Conservation (phyloP, 2,329 filamentous ascomycete genomes). For the Venturia oleaginea region DNA sequence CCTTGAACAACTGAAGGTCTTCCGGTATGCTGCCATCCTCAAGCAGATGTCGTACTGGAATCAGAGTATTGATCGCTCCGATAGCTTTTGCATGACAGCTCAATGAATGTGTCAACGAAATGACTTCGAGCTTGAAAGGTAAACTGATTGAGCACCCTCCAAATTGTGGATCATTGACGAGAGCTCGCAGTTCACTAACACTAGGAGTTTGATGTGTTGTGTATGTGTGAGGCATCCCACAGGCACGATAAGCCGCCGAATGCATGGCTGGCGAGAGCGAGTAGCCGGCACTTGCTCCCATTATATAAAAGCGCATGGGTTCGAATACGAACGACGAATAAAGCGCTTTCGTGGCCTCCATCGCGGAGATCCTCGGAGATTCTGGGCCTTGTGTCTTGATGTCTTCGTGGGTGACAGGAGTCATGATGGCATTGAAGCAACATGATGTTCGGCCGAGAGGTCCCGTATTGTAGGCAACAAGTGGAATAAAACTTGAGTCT, state of each 20-base stretch:
- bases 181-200: slow-evolving; percentile 52
- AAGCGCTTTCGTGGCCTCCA: slow-evolving; percentile 55
- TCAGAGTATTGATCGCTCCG: slow-evolving; percentile 66
- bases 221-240: slow-evolving; percentile 62
- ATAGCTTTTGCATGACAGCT: slow-evolving; percentile 66
- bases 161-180: slow-evolving; percentile 58
- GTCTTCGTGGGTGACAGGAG: slow-evolving; percentile 46
- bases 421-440: slow-evolving; percentile 57
- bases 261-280: slow-evolving; percentile 73
- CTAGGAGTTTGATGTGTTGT: slow-evolving; percentile 53
- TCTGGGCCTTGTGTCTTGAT: slow-evolving; percentile 13
- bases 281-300: slow-evolving; percentile 63
- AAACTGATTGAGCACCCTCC: slow-evolving; percentile 64
- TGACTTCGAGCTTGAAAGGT: slow-evolving; percentile 65
- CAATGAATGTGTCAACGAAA: slow-evolving; percentile 54
- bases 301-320: slow-evolving; percentile 62
- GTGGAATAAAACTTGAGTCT: slow-evolving; percentile 38
- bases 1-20: slow-evolving; percentile 42
- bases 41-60: slow-evolving; percentile 55
- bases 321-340: slow-evolving; percentile 60
- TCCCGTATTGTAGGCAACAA: slow-evolving; percentile 59
- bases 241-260: slow-evolving; percentile 56
- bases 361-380: slow-evolving; percentile 26
- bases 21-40: slow-evolving; percentile 48
- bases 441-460: slow-evolving; percentile 53